Evolutionary conservation across 2,329 filamentous ascomycete species (phyloP).

Genomic region (Thermothelomyces thermophilus): DNA sequence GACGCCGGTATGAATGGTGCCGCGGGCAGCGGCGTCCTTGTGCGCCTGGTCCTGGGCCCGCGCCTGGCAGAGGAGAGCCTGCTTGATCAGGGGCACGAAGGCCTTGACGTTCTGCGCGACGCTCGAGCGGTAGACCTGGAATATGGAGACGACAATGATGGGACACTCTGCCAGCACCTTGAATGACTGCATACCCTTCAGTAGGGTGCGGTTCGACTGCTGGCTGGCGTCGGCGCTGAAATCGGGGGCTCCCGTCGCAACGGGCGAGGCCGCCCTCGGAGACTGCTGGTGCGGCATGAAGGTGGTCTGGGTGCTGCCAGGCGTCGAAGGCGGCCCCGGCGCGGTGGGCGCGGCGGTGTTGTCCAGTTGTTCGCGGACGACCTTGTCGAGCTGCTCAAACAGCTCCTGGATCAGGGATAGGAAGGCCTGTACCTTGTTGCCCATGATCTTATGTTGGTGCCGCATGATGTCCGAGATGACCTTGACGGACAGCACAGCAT

Average conservation of each 20-base stretch:
- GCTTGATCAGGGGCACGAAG: constrained; percentile 92
- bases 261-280: constrained; percentile 82
- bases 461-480: constrained; percentile 95
- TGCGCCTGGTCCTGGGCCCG: constrained; percentile 91
- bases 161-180: constrained; percentile 97
- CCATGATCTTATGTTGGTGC: constrained; percentile 77
- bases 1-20: constrained; percentile 83
- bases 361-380: constrained; percentile 93
- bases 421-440: constrained; percentile 78
- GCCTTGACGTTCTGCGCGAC: constrained; percentile 80
- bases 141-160: constrained; percentile 97
- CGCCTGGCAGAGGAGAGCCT: constrained; percentile 79
- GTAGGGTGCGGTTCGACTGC: constrained; percentile 67
- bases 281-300: constrained; percentile 59
- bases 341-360: constrained; percentile 52
- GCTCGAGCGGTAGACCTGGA: constrained; percentile 79
- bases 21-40: constrained; percentile 69
- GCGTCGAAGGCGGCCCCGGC: constrained; percentile 58
- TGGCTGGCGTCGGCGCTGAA: constrained; percentile 76
- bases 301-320: constrained; percentile 57
- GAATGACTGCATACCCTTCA: constrained; percentile 97
- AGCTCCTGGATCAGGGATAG: constrained; percentile 89
- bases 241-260: constrained; percentile 67
- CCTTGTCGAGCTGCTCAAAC: constrained; percentile 89
- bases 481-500: constrained; percentile 97